Evolutionary conservation across 345 rosid genomes (phyloP), one percentile per base, ranked within the genome.

Genomic region (Corchorus olitorius): DNA sequence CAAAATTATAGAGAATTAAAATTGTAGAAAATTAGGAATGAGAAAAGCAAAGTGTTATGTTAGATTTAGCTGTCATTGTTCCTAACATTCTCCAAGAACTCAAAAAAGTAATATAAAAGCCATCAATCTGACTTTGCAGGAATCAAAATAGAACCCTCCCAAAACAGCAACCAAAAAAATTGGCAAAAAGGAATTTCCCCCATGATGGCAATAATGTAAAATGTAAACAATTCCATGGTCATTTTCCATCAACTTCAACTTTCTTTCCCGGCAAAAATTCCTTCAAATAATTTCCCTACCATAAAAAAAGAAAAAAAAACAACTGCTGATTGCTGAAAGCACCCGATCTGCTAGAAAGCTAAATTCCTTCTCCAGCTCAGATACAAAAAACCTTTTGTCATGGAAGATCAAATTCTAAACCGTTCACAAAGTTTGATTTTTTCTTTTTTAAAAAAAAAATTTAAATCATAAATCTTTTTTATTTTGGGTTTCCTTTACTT

Each of bases 371-470:
- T 46, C 64, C 76, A 78, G 78, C 73, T 74, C 67, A 52, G 35
- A 69, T 60, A 22, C 76, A 13, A 46, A 65, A 58, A 69, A 33
- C 11, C 22, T 53, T 34, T 27, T 59, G 48, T 41, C 34, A 62
- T 63, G 33, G 15, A 61, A 45, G n/a, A 34, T 61, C 9, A 52
- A 61, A 63, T 65, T 69, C 41, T 56, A 65, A 69, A 64, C 77
- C 77, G 77, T 76, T 66, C 37, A 65, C 83, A 73, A 79, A 76
- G 82, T 81, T 83, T 74, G 56, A 78, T 48, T 63, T 75, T 82
- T 77, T 84, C 83, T 83, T 84, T 76, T n/a, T 5, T 4, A 27
- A 27, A 27, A 27, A 27, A 27, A 27, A 27, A 27, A 27, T 27
- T 7, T 13, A 5, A 16, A 55, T 20, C 33, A 4, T 35, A 34